Percentiles rank a stretch among this genome's conserved stretches.
Conservation (phyloP, 2,329 filamentous ascomycete genomes). For the Cytospora piceae region DNA sequence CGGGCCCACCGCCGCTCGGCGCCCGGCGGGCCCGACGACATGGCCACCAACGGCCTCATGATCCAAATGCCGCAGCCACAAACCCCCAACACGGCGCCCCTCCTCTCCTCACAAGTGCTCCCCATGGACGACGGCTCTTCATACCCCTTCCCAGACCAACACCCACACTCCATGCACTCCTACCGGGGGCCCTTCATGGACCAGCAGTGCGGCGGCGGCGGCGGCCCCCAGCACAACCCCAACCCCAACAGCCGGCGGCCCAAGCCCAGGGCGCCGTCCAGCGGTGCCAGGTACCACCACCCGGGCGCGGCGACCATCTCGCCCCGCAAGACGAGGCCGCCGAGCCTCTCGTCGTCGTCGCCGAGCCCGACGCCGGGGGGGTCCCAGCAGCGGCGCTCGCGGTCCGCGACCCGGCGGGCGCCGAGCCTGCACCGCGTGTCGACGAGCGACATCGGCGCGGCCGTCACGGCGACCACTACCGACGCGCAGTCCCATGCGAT, state of each 20-base stretch:
- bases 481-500: conserved; percentile 28
- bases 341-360: conserved; percentile 30
- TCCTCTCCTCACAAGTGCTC: conserved; percentile 42
- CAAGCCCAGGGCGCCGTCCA: conserved; percentile 58
- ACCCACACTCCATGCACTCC: conserved; percentile 27
- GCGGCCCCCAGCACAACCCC: not conserved
- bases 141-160: conserved; percentile 29
- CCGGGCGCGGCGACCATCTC: conserved; percentile 41
- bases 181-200: conserved; percentile 18
- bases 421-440: conserved; percentile 26
- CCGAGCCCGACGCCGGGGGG: conserved; percentile 18
- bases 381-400: conserved; percentile 42
- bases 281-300: conserved; percentile 53
- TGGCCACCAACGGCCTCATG: conserved; percentile 49
- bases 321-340: conserved; percentile 48
- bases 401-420: conserved; percentile 34
- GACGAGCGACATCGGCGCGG: conserved; percentile 21
- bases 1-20: conserved; percentile 21
- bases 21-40: conserved; percentile 31
- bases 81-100: conserved; percentile 40
- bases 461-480: conserved; percentile 15
- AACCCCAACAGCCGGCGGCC: conserved; percentile 44
- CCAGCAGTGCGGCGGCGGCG: conserved; percentile 33
- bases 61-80: conserved; percentile 58
- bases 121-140: conserved; percentile 38